A percentile compares a stretch with the other conserved stretches of the same genome.
phyloP scores from a whole-genome alignment of 169 alveolate genomes.

The Cystoisospora suis region DNA sequence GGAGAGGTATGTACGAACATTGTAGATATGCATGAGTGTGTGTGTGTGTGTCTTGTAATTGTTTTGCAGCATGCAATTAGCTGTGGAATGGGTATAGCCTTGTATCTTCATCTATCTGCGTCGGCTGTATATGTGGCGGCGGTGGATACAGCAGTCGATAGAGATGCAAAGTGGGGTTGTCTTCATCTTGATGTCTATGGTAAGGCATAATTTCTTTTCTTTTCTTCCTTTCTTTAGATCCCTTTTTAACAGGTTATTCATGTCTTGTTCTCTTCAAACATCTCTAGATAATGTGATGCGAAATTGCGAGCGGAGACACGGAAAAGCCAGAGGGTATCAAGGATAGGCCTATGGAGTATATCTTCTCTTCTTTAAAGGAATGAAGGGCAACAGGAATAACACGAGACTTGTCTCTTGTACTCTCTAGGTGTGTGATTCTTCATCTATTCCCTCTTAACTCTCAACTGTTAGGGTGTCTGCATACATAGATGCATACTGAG shows the following conservation, averaged over 20 bases:
- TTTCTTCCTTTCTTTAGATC: no score
- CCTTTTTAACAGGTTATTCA: background rate
- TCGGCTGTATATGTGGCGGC: constrained; percentile 28
- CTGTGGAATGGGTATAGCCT: constrained; percentile 24
- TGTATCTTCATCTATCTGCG: constrained; percentile 22
- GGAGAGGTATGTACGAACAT: background rate
- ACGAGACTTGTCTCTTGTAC: no score
- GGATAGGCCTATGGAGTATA: no score
- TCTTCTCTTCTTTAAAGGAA: no score
- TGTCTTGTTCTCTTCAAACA: background rate
- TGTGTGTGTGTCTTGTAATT: background rate
- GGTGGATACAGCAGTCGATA: constrained; percentile 32
- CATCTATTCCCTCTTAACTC: no score
- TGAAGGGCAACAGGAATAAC: no score
- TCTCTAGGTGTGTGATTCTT: no score
- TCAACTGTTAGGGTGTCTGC: no score
- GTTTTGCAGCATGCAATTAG: constrained; percentile 8
- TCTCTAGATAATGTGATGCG: background rate
- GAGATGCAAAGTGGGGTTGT: constrained; percentile 42
- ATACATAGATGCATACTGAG: no score
- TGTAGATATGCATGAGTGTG: background rate
- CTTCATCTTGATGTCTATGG: constrained; percentile 35
- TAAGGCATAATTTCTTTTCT: no score
- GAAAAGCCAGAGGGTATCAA: no score
- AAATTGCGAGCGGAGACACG: no score